These are phyloP conservation scores for Erythrobasidium yunnanense DNA, from an alignment of 768 basidiomycete genomes.

Conservation along the genomic window DNA sequence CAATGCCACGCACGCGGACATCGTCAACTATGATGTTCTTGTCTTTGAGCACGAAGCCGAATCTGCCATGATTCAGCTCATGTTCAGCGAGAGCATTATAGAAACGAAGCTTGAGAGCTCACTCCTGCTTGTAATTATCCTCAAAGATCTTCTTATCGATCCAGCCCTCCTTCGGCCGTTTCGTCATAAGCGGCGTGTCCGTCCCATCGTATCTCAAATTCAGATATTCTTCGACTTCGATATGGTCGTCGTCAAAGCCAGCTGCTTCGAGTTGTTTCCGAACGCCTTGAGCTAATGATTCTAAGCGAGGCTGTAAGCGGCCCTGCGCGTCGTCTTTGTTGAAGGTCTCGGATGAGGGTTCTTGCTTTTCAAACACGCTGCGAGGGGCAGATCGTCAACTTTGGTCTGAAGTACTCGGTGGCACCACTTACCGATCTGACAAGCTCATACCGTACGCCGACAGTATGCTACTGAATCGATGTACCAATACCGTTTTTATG, in stretches of 20 bases:
- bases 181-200: slow-evolving; percentile 82
- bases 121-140: slow-evolving; percentile 59
- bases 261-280: slow-evolving; percentile 58
- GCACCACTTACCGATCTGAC: slow-evolving; percentile 37
- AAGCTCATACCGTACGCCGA: slow-evolving; percentile 85
- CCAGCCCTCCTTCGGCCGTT: slow-evolving; percentile 45
- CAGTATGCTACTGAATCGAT: slow-evolving; percentile 81
- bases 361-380: slow-evolving; percentile 76
- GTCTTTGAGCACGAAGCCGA: slow-evolving; percentile 79
- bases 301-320: slow-evolving; percentile 55
- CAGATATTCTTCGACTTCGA: slow-evolving; percentile 58
- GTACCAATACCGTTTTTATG: slow-evolving; percentile 76
- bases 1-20: slow-evolving; percentile 75
- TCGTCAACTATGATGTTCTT: slow-evolving; percentile 81
- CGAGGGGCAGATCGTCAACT: slow-evolving; percentile 26
- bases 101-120: not conserved
- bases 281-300: slow-evolving; percentile 58
- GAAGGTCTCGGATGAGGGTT: slow-evolving; percentile 70
- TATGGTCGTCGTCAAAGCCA: slow-evolving; percentile 65
- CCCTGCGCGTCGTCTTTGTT: slow-evolving; percentile 51
- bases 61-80: slow-evolving; percentile 40
- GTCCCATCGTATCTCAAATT: slow-evolving; percentile 64
- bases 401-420: no score
- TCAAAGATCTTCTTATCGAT: slow-evolving; percentile 74
- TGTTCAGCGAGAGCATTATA: not conserved